Evolutionary conservation across 495 filamentous ascomycete genomes (phyloP).

Genomic region (Aspergillus funiculosus): DNA sequence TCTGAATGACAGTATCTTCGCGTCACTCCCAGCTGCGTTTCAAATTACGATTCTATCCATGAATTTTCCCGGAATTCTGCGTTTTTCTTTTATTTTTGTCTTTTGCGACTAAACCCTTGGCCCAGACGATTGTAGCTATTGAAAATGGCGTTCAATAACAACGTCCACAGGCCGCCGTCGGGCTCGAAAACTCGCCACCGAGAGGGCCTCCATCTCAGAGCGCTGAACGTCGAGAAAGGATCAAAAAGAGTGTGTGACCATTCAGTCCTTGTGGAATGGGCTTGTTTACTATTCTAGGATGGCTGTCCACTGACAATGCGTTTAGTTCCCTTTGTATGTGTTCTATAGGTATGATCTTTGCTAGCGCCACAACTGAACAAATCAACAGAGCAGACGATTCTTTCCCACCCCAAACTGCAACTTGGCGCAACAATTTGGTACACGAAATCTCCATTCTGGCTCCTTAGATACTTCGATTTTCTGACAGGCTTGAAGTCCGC

Average conservation of each 20-base stretch:
- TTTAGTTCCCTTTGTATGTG: constrained; percentile 22
- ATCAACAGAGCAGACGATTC: constrained; percentile 26
- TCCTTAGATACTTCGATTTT: not conserved
- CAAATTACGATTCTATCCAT: not conserved
- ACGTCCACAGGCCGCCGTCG: constrained; percentile 2
- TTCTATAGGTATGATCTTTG: not conserved
- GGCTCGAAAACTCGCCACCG: constrained; percentile 10
- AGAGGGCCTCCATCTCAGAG: constrained; percentile 23
- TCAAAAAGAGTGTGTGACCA: constrained; percentile 28
- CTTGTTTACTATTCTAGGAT: not conserved
- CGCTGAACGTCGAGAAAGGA: constrained; percentile 35
- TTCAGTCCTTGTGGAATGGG: not conserved
- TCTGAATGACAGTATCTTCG: constrained; percentile 6
- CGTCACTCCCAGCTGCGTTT: not conserved
- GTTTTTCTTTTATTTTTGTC: not conserved
- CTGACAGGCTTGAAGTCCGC: constrained; percentile 36
- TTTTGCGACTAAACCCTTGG: not conserved
- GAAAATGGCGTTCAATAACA: constrained; percentile 25
- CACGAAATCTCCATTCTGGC: constrained; percentile 3
- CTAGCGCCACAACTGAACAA: constrained; percentile 6
- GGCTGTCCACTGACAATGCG: constrained; percentile 1
- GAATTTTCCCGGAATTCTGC: too few relatives aligned
- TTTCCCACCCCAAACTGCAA: constrained; percentile 27
- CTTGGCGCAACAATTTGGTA: constrained; percentile 51
- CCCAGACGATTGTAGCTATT: not conserved